Evolutionary conservation across 169 alveolate genomes (phyloP).

Genomic region (Plasmodium cynomolgi): DNA sequence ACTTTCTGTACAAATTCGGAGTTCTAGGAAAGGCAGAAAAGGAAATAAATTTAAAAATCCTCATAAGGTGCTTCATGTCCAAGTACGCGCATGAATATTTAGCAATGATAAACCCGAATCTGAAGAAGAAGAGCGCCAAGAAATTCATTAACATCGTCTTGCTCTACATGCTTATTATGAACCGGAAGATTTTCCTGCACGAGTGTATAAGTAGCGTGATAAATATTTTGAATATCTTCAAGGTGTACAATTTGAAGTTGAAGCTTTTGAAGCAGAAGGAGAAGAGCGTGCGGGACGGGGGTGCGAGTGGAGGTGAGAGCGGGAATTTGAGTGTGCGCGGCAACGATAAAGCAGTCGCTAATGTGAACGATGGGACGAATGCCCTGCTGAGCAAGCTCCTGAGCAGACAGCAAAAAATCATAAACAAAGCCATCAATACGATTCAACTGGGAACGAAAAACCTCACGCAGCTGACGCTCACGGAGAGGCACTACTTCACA

Average conservation of each 20-base stretch:
- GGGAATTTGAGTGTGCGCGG: not conserved
- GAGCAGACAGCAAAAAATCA: constrained; percentile 49
- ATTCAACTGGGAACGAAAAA: constrained; percentile 63
- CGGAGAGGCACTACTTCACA: constrained; percentile 74
- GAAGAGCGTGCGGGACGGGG: not conserved
- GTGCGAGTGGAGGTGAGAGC: not conserved
- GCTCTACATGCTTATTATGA: constrained; percentile 72
- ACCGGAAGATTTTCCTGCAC: constrained; percentile 66
- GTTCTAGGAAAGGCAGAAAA: constrained; percentile 68
- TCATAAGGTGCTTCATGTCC: constrained; percentile 75
- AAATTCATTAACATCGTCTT: constrained; percentile 54
- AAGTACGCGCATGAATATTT: constrained; percentile 74
- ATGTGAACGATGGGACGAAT: not conserved
- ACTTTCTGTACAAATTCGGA: constrained; percentile 67
- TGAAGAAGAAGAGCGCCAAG: constrained; percentile 39
- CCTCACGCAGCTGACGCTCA: constrained; percentile 60
- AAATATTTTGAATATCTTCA: constrained; percentile 67
- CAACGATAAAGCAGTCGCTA: not conserved
- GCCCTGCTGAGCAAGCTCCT: constrained; percentile 2
- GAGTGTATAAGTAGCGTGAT: constrained; percentile 65
- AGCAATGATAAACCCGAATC: constrained; percentile 57
- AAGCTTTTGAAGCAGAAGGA: constrained; percentile 69
- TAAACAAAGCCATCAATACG: constrained; percentile 69
- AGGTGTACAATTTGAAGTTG: constrained; percentile 62
- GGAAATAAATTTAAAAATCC: constrained; percentile 63